Evolutionary conservation across 202 grass and related monocot species (phyloP), one percentile per base, ranked within the genome.

Genomic region (Zoysia matrella): DNA sequence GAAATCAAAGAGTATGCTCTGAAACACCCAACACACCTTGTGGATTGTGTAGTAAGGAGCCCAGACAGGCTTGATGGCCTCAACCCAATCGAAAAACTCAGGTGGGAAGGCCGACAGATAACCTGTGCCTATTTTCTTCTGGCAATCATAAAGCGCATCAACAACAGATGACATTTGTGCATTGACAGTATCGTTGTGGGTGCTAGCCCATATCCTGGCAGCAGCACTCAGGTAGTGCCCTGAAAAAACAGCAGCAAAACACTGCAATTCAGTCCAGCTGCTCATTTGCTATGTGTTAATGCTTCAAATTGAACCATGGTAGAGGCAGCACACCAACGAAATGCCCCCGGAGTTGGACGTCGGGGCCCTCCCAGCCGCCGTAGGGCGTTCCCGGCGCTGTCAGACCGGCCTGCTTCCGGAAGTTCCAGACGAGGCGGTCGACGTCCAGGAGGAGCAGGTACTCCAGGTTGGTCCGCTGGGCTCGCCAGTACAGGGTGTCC

Each of bases 1-100:
- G 0, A 0, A 0, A 77, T 52, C 39, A 77, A 78, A 11, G 40
- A 81, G 4, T 16, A 68, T 10, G 47, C 54, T 78, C 36, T 67
- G 71, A 60, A 85, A 75, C 5, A 44, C 49, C 46, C 16, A 48
- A 4, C 36, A 13, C 67, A 95, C 95, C 95, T 98, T 98, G 85
- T 95, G 95, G 47, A 98, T 92, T 45, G 92, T 98, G 85, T 95
- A 98, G 83, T 95, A 98, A 60, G 95, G 95, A 68, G 95, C 95
- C 92, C 95, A 98, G 52, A 98, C 95, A 80, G 79, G 46, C n/a
- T 65, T 66, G 77, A 93, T 84, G 67, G 85, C 62, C 53, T 98
- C 95, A 52, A 91, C 87, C 46, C 90, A 73, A 72, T 98, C 95
- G 3, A 98, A 98, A 88, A 93, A 89, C 80, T 93, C 87, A 0